phyloP scores from a whole-genome alignment of 805 yeast genomes.

The Saccharomycopsis guyanensis region DNA sequence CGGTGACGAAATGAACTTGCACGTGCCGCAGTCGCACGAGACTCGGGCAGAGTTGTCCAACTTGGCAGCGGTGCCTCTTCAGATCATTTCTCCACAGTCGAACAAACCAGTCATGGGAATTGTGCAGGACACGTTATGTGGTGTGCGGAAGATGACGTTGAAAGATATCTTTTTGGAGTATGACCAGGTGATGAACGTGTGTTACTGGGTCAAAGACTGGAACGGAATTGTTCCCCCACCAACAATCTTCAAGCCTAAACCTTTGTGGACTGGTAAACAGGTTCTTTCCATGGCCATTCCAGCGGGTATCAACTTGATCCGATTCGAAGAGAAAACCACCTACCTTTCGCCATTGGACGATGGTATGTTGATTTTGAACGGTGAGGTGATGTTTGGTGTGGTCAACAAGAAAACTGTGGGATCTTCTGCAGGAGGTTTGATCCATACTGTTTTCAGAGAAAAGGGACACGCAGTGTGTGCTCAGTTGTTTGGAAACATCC shows the following conservation, averaged over 20 bases:
- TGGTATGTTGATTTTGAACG: constrained; percentile 93
- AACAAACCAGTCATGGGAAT: constrained; percentile 99
- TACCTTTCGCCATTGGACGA: constrained; percentile 80
- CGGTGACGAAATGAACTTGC: constrained; percentile 99
- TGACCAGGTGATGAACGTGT: constrained; percentile 92
- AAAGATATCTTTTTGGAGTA: constrained; percentile 84
- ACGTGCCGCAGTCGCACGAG: constrained; percentile 97
- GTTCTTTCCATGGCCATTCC: constrained; percentile 89
- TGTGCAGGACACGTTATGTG: constrained; percentile 97
- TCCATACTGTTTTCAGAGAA: constrained; percentile 96
- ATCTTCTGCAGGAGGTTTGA: constrained; percentile 95
- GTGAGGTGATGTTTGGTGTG: constrained; percentile 95
- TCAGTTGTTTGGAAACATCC: constrained; percentile 82
- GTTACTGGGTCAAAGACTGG: constrained; percentile 98
- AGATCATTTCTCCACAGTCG: constrained; percentile 96
- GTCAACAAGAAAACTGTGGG: constrained; percentile 98
- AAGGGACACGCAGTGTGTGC: constrained; percentile 92
- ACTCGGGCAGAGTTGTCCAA: constrained; percentile 94
- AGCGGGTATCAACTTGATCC: constrained; percentile 87
- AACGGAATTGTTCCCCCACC: constrained; percentile 97
- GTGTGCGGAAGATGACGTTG: constrained; percentile 89
- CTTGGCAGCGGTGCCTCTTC: constrained; percentile 94
- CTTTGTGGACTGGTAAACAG: constrained; percentile 97
- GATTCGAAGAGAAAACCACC: constrained; percentile 87
- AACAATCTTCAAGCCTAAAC: constrained; percentile 87